Percentiles rank a stretch among this genome's conserved stretches.
Conservation (phyloP, 2,329 filamentous ascomycete species). For the Xenoacremonium recifei region DNA sequence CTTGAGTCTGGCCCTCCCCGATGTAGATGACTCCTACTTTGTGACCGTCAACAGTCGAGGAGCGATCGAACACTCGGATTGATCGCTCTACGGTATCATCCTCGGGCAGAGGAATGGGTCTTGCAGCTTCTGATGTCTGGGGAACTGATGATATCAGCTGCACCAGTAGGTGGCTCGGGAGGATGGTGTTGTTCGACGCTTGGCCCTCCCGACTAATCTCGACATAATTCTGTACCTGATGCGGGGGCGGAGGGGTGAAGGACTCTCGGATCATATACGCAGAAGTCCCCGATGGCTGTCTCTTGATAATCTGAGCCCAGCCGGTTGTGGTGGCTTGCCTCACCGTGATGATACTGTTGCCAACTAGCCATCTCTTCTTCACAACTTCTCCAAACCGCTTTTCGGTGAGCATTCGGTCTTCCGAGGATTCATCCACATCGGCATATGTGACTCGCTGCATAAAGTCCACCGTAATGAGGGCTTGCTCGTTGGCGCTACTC, state of each 20-base stretch:
- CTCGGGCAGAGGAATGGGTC: slow-evolving; percentile 72
- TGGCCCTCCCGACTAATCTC: slow-evolving; percentile 51
- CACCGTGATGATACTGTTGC: slow-evolving; percentile 71
- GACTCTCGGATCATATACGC: slow-evolving; percentile 59
- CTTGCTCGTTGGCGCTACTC: slow-evolving; percentile 83
- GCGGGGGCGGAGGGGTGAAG: slow-evolving; percentile 56
- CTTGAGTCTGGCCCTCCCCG: slow-evolving; percentile 78
- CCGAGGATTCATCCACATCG: slow-evolving; percentile 74
- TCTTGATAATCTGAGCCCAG: slow-evolving; percentile 68
- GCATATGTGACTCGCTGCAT: slow-evolving; percentile 88
- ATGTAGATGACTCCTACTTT: slow-evolving; percentile 95
- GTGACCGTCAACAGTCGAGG: slow-evolving; percentile 88
- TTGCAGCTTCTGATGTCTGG: slow-evolving; percentile 56
- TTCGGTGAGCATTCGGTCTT: slow-evolving; percentile 63
- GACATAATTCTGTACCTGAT: slow-evolving; percentile 49
- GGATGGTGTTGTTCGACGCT: slow-evolving; percentile 56
- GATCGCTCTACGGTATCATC: slow-evolving; percentile 70
- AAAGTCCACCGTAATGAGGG: slow-evolving; percentile 89
- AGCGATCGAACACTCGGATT: slow-evolving; percentile 80
- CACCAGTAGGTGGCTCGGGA: slow-evolving; percentile 73
- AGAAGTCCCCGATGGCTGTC: slow-evolving; percentile 68
- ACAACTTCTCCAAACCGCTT: slow-evolving; percentile 64
- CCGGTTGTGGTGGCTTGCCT: slow-evolving; percentile 67
- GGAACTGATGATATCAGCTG: slow-evolving; percentile 65
- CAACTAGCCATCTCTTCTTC: slow-evolving; percentile 69